Evolutionary conservation across 2,329 filamentous ascomycete genomes (phyloP), one percentile per base, ranked within the genome.

Genomic region (Claviceps cyperi): DNA sequence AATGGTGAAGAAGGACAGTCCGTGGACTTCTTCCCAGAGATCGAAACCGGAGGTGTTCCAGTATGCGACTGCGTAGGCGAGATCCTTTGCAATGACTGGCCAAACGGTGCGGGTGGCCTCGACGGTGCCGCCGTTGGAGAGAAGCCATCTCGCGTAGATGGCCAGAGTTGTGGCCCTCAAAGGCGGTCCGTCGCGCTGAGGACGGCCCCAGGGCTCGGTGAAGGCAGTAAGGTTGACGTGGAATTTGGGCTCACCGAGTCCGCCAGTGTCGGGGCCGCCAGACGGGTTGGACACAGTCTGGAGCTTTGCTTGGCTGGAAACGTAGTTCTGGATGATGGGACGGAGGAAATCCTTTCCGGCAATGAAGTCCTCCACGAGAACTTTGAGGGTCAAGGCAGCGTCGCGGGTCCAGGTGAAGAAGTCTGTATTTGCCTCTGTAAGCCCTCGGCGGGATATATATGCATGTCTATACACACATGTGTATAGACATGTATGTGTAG

Each of bases 1-100:
- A 35, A 81, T 68, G 1, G 86, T 92, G 66, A 91, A 94, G 70
- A 90, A 92, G 0, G 84, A 89, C 21, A 78, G 81, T 40, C 85
- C 84, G 22, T 72, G 69, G 14, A 90, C 78, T 63, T 92, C 87
- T 62, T 92, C 87, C 87, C 87, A 92, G 3, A 94, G 73, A 62
- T 94, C 87, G 59, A 80, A 92, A 5, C 76, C 76, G 0, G 75
- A 77, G 54, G 71, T 64, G 60, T 77, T 78, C 74, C 83, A 86
- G 67, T 86, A 86, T 59, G 86, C 78, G 1, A 80, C 75, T 6
- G 87, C 80, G 55, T 91, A 92, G 43, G 73, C 74, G 36, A 94
- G 72, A 58, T 92, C 87, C 56, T 89, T 91, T 46, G 74, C 71
- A 45, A 89, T 77, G 48, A 91, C 70, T 2, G 86, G 86, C 84